phyloP scores from a whole-genome alignment of 371 early-diverging fungal species.

The Syncephalis plumigaleata region DNA sequence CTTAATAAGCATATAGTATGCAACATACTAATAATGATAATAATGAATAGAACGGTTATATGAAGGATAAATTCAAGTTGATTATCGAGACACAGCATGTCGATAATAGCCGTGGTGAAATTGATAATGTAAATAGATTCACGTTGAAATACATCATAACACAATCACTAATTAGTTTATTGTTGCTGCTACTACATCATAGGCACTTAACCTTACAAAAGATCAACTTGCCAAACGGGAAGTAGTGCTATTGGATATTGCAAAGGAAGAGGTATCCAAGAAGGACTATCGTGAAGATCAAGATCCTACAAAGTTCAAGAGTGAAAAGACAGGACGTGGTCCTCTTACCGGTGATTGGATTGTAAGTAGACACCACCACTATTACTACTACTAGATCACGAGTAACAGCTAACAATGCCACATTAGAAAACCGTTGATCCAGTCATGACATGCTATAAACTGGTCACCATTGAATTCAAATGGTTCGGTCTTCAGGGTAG shows the following conservation, averaged over 20 bases:
- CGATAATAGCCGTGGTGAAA: constrained; percentile 41
- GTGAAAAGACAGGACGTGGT: constrained; percentile 47
- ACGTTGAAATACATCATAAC: not conserved
- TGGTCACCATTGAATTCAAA: constrained; percentile 53
- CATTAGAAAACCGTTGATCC: constrained; percentile 30
- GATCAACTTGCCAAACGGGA: constrained; percentile 33
- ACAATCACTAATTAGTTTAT: not conserved
- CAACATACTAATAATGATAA: not conserved
- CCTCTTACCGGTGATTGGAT: constrained; percentile 32
- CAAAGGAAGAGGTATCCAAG: constrained; percentile 29
- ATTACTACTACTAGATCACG: constrained; percentile 10
- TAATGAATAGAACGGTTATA: constrained; percentile 31
- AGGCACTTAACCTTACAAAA: not conserved
- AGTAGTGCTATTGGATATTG: constrained; percentile 38
- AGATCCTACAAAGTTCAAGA: constrained; percentile 41
- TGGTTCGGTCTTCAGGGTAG: constrained; percentile 47
- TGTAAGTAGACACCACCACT: constrained; percentile 9
- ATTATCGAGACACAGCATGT: constrained; percentile 56
- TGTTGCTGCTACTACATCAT: no score
- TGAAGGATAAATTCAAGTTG: constrained; percentile 51
- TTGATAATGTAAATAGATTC: constrained; percentile 28
- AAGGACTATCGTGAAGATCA: constrained; percentile 40
- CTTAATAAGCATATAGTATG: not conserved
- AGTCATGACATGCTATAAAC: constrained; percentile 62
- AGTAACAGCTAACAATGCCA: not conserved